Evolutionary conservation across 2,329 filamentous ascomycete species (phyloP).

Genomic region (Calonectria hawksworthii): DNA sequence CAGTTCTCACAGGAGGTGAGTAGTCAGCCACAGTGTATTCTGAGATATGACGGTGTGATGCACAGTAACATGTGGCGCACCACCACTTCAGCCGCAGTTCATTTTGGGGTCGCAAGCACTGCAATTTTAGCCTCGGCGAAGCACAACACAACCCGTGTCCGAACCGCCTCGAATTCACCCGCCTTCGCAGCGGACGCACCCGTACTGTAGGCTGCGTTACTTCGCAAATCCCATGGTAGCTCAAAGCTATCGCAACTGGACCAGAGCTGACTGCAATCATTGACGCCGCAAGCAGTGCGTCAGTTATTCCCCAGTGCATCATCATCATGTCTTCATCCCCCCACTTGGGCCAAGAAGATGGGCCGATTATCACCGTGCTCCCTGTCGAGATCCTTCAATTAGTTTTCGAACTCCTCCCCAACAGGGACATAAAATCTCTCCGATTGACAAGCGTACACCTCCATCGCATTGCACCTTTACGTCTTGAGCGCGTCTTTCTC

Average conservation of each 20-base stretch:
- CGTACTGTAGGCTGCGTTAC: not conserved
- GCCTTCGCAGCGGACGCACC: not conserved
- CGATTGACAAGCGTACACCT: not conserved
- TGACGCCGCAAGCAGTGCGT: not conserved
- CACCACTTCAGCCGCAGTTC: not conserved
- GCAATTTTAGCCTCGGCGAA: not conserved
- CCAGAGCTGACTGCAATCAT: not conserved
- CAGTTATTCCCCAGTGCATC: not conserved
- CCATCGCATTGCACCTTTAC: not conserved
- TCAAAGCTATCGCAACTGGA: not conserved
- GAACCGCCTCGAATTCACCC: not conserved
- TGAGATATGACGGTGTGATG: not conserved
- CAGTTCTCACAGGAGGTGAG: not conserved
- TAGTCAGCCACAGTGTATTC: not conserved
- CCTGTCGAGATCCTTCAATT: not conserved
- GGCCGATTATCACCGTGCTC: not conserved
- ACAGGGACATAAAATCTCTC: not conserved
- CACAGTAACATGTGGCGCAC: not conserved
- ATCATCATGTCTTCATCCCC: not conserved
- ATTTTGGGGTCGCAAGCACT: too few relatives aligned
- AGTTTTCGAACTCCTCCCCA: not conserved
- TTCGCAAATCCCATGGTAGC: not conserved
- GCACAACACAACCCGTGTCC: not conserved
- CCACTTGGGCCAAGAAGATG: not conserved
- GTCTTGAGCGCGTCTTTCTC: constrained; percentile 53